phyloP scores from a whole-genome alignment of 2,329 filamentous ascomycete species.

The Aspergillus puulaauensis region DNA sequence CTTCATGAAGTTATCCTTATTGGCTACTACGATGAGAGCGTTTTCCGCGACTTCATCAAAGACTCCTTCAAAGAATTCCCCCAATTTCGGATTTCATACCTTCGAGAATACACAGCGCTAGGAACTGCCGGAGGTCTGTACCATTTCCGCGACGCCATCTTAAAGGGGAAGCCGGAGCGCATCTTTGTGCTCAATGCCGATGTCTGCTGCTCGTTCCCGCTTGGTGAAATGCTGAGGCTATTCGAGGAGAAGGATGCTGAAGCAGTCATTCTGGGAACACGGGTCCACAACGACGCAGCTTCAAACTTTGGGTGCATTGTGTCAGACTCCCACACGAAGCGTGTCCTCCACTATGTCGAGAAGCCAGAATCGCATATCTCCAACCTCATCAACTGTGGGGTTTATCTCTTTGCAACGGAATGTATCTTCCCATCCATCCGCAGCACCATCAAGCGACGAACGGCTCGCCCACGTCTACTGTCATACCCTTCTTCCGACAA shows the following conservation, averaged over 20 bases:
- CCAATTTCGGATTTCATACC: conserved; percentile 85
- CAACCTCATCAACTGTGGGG: conserved; percentile 98
- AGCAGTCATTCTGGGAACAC: conserved; percentile 91
- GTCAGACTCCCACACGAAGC: conserved; percentile 86
- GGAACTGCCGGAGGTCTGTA: conserved; percentile 96
- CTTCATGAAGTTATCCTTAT: conserved; percentile 97
- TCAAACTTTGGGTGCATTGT: conserved; percentile 98
- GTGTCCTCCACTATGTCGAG: conserved; percentile 98
- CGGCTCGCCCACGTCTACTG: conserved; percentile 83
- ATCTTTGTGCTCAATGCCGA: conserved; percentile 98
- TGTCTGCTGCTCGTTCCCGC: conserved; percentile 97
- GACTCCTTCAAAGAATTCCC: conserved; percentile 82
- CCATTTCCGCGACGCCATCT: conserved; percentile 98
- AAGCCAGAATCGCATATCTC: conserved; percentile 97
- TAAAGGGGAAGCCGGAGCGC: conserved; percentile 90
- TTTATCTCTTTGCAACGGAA: conserved; percentile 95
- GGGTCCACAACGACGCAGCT: conserved; percentile 85
- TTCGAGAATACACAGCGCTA: conserved; percentile 94
- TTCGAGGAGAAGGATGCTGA: conserved; percentile 95
- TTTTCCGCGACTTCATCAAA: conserved; percentile 98
- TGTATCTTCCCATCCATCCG: conserved; percentile 95
- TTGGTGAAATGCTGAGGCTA: conserved; percentile 91
- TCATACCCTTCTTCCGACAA: conserved; percentile 97
- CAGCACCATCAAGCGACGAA: conserved; percentile 90
- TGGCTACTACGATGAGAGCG: conserved; percentile 96